phyloP scores from a whole-genome alignment of 2,329 filamentous ascomycete species.

The Davidsoniella australis region DNA sequence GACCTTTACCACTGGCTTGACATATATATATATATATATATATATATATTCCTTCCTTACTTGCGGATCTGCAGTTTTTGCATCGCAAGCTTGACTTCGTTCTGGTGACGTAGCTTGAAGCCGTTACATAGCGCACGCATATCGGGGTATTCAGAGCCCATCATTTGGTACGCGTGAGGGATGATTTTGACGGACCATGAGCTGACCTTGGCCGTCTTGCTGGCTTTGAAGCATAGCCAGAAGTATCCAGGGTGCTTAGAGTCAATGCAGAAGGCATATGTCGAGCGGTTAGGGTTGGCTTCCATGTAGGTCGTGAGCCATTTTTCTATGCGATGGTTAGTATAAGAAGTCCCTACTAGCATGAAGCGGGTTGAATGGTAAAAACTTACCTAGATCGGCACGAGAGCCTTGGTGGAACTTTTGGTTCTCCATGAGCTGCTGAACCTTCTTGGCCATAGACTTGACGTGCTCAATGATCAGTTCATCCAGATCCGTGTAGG shows the following conservation, averaged over 20 bases:
- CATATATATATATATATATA: no score
- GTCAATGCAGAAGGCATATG: conserved; percentile 93
- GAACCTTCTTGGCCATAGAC: conserved; percentile 93
- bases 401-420: conserved; percentile 77
- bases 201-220: conserved; percentile 52
- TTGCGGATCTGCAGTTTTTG: conserved; percentile 14
- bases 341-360: not conserved
- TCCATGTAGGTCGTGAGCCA: conserved; percentile 94
- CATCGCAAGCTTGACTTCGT: conserved; percentile 43
- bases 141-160: conserved; percentile 78
- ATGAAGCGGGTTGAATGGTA: not conserved
- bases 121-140: conserved; percentile 93
- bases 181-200: conserved; percentile 80
- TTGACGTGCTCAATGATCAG: conserved; percentile 94
- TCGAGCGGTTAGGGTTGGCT: conserved; percentile 83
- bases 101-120: conserved; percentile 69
- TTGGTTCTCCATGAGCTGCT: conserved; percentile 87
- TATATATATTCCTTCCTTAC: not conserved
- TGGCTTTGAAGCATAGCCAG: conserved; percentile 89
- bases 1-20: no score
- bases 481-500: conserved; percentile 90
- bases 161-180: conserved; percentile 81
- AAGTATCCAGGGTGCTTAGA: conserved; percentile 88
- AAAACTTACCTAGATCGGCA: conserved; percentile 61
- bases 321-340: conserved; percentile 44